Conservation (phyloP, 73 alveolate species). For the Paraurostyla sp. region DNA sequence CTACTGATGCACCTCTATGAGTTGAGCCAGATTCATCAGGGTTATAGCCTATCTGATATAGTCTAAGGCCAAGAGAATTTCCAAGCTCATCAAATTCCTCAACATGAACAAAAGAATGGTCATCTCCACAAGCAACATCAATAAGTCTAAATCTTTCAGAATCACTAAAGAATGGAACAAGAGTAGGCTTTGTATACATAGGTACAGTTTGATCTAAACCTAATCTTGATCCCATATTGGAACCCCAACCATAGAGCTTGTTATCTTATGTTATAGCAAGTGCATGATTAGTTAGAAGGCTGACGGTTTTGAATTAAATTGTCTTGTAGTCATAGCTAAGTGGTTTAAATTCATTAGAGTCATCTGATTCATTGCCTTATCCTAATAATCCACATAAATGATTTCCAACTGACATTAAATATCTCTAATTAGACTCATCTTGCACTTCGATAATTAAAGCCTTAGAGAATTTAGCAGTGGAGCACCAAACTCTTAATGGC, state of each 20-base stretch:
- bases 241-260: slow-evolving; percentile 47
- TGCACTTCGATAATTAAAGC: slow-evolving; percentile 1
- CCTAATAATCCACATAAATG: slow-evolving; percentile 25
- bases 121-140: slow-evolving; percentile 38
- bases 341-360: not conserved
- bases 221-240: slow-evolving; percentile 9
- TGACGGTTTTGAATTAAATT: not conserved
- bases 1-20: slow-evolving; percentile 42
- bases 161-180: slow-evolving; percentile 15
- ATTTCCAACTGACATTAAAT: not conserved
- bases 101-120: slow-evolving; percentile 35
- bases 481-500: slow-evolving; percentile 22
- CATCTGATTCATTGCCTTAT: not conserved
- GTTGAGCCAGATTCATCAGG: slow-evolving; percentile 36
- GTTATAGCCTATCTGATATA: slow-evolving; percentile 37
- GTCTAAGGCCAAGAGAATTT: not conserved
- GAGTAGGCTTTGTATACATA: not conserved
- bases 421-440: slow-evolving; percentile 23
- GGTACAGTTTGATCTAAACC: slow-evolving; percentile 2
- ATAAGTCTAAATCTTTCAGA: not conserved
- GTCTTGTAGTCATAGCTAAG: not conserved
- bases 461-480: not conserved
- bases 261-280: slow-evolving; percentile 12
- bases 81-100: slow-evolving; percentile 4
- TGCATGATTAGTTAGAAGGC: slow-evolving; percentile 17